A percentile compares a stretch with the other conserved stretches of the same genome.
Evolutionary conservation across 768 basidiomycete genomes (phyloP).

Genomic region (Infundibulicybe gibba): DNA sequence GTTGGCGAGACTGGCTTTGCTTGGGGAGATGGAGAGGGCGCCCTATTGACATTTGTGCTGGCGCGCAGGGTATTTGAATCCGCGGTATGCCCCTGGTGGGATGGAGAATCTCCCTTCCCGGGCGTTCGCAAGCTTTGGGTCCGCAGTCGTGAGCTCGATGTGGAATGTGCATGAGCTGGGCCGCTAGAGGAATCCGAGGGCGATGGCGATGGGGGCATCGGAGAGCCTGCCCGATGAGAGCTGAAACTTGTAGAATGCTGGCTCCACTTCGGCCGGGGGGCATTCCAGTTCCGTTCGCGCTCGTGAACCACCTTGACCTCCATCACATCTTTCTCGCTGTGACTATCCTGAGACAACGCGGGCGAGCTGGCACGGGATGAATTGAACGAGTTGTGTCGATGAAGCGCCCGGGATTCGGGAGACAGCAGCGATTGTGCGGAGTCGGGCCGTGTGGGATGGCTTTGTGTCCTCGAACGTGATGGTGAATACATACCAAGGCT

Average conservation of each 20-base stretch:
- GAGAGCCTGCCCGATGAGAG: conserved; percentile 5
- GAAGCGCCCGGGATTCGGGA: conserved; percentile 13
- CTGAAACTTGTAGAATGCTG: conserved; percentile 8
- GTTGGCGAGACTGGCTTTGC: background rate
- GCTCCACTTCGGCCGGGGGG: conserved; percentile 58
- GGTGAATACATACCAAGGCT: conserved; percentile 35
- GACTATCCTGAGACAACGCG: conserved; percentile 24
- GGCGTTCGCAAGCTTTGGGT: background rate
- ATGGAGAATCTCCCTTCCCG: background rate
- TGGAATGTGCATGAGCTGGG: conserved; percentile 3
- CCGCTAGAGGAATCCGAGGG: conserved; percentile 4
- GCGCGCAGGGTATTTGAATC: background rate
- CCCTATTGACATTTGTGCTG: background rate
- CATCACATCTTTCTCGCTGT: conserved; percentile 24
- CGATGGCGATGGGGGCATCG: conserved; percentile 10
- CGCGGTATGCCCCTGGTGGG: background rate
- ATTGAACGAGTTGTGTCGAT: conserved; percentile 26
- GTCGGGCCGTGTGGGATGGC: conserved; percentile 35
- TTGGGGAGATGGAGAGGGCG: conserved; percentile 1
- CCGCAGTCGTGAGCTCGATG: background rate
- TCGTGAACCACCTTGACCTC: conserved; percentile 24
- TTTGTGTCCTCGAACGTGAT: conserved; percentile 26
- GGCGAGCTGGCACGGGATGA: conserved; percentile 42
- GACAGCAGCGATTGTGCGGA: conserved; percentile 28
- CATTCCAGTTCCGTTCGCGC: conserved; percentile 70